A percentile compares a stretch with the other conserved stretches of the same genome.
Evolutionary conservation across 1,284 basidiomycete genomes (phyloP).

Genomic region (Moesziomyces antarcticus): DNA sequence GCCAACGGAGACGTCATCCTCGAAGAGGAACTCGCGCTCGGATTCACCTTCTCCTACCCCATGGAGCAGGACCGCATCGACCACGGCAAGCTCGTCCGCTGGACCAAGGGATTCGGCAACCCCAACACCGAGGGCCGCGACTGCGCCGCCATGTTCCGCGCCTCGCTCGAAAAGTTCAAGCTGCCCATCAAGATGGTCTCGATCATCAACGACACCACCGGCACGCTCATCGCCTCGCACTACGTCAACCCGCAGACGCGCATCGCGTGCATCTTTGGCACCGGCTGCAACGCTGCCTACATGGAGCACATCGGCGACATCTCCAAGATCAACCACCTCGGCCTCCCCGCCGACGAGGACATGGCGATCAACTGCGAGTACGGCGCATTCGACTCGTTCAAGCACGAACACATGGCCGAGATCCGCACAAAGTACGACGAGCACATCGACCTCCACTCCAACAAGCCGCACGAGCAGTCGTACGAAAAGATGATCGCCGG

Average conservation of each 20-base stretch:
- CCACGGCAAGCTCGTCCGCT: slow-evolving; percentile 92
- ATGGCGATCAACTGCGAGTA: slow-evolving; percentile 98
- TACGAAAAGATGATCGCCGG: slow-evolving; percentile 99
- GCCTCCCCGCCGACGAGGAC: slow-evolving; percentile 76
- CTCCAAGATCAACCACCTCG: slow-evolving; percentile 79
- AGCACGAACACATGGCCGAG: slow-evolving; percentile 85
- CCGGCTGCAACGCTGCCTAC: slow-evolving; percentile 93
- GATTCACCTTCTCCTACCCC: slow-evolving; percentile 81
- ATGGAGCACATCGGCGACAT: slow-evolving; percentile 81
- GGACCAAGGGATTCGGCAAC: slow-evolving; percentile 98
- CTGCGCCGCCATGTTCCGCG: slow-evolving; percentile 89
- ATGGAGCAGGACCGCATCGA: slow-evolving; percentile 84
- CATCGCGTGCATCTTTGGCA: slow-evolving; percentile 96
- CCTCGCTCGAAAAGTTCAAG: slow-evolving; percentile 77
- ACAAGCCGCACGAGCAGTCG: slow-evolving; percentile 95
- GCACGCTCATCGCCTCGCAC: slow-evolving; percentile 94
- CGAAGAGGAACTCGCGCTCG: slow-evolving; percentile 82
- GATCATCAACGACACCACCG: slow-evolving; percentile 87
- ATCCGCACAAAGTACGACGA: slow-evolving; percentile 89
- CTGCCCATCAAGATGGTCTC: slow-evolving; percentile 66
- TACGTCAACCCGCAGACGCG: slow-evolving; percentile 91
- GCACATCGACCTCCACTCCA: slow-evolving; percentile 90
- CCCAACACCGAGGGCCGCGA: slow-evolving; percentile 91
- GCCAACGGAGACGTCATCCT: slow-evolving; percentile 72
- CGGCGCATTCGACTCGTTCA: slow-evolving; percentile 97